Conservation (phyloP, 2,329 filamentous ascomycete species). For the Colletotrichum aenigma region DNA sequence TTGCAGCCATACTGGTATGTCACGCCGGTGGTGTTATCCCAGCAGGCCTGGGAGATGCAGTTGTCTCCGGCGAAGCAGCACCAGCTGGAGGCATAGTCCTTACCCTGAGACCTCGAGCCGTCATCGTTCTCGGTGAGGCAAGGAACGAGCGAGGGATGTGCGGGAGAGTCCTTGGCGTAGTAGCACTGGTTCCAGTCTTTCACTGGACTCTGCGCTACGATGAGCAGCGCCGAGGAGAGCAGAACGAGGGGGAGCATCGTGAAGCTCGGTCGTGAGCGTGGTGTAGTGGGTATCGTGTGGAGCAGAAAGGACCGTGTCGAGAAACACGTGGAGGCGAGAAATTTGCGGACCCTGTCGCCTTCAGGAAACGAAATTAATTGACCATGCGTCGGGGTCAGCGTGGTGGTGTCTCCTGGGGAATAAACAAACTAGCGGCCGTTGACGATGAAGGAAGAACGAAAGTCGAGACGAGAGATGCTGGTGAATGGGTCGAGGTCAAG, state of each 20-base stretch:
- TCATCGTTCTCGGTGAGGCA: neutral
- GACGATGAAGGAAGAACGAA: neutral
- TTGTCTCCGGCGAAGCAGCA: conserved; percentile 7
- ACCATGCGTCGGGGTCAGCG: neutral
- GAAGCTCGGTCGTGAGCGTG: neutral
- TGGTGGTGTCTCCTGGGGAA: neutral
- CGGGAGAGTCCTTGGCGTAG: neutral
- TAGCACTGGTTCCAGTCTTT: conserved; percentile 12
- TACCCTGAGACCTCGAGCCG: neutral
- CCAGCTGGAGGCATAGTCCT: neutral
- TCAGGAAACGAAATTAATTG: neutral
- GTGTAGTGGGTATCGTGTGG: neutral
- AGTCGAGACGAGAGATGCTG: neutral
- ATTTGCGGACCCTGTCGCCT: neutral
- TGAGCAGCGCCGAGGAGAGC: neutral
- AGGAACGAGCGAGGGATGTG: neutral
- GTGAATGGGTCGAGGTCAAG: neutral
- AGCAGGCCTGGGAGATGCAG: conserved; percentile 7
- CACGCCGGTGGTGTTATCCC: neutral
- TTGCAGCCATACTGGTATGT: conserved; percentile 18
- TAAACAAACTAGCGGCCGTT: neutral
- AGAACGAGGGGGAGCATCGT: neutral
- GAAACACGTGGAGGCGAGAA: neutral
- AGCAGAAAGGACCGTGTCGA: neutral
- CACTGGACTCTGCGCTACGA: neutral